Evolutionary conservation across 2,329 filamentous ascomycete species (phyloP).

Genomic region (Boeremia lycopersici): DNA sequence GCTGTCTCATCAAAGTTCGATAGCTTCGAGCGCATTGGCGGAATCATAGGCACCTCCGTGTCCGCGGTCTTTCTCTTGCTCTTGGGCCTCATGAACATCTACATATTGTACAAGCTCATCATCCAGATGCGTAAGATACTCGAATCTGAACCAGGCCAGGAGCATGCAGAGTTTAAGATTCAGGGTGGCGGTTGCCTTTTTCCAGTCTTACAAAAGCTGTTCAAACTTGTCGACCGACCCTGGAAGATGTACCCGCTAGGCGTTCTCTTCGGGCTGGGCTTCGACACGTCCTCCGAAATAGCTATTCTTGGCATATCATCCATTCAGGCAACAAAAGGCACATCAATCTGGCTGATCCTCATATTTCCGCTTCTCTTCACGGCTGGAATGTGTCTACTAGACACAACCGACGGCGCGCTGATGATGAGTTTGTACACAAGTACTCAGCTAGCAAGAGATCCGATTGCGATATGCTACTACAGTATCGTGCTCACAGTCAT

Average conservation of each 20-base stretch:
- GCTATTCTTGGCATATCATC: slow-evolving; percentile 89
- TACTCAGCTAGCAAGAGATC: slow-evolving; percentile 76
- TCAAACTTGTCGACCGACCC: slow-evolving; percentile 72
- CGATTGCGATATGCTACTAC: slow-evolving; percentile 92
- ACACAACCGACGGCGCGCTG: slow-evolving; percentile 88
- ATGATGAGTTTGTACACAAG: slow-evolving; percentile 95
- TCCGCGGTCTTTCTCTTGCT: slow-evolving; percentile 83
- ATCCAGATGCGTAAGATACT: slow-evolving; percentile 69
- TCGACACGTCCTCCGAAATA: slow-evolving; percentile 94
- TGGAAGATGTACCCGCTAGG: slow-evolving; percentile 98
- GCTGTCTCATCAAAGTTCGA: slow-evolving; percentile 82
- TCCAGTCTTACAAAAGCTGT: slow-evolving; percentile 73
- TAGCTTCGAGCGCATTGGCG: slow-evolving; percentile 77
- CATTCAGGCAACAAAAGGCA: slow-evolving; percentile 83
- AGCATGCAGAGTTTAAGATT: slow-evolving; percentile 66
- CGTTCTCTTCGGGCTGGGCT: slow-evolving; percentile 84
- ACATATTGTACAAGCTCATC: slow-evolving; percentile 82
- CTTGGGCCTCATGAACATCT: slow-evolving; percentile 81
- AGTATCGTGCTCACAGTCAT: slow-evolving; percentile 84
- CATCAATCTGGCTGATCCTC: slow-evolving; percentile 90
- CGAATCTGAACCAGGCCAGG: slow-evolving; percentile 52
- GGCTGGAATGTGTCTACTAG: slow-evolving; percentile 91
- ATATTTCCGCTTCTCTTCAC: slow-evolving; percentile 92
- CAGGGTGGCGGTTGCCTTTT: slow-evolving; percentile 80
- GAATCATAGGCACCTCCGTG: slow-evolving; percentile 87